Evolutionary conservation across 2,329 filamentous ascomycete species (phyloP), one percentile per base, ranked within the genome.

Genomic region (Aspergillus hiratsukae): DNA sequence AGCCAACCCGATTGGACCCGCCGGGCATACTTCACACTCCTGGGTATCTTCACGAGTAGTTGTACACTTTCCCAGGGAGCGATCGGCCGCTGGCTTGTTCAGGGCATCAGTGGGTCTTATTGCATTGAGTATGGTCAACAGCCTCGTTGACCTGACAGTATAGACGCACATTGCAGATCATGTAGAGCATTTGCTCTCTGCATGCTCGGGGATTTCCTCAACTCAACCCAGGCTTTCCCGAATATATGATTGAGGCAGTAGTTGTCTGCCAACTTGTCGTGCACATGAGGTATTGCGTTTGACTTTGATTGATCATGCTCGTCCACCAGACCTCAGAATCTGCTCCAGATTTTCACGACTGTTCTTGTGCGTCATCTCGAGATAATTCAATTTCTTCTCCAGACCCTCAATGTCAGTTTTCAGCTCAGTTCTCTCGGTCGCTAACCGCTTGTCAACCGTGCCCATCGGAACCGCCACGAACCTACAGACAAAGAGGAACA

Each of bases 321-420:
- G 68, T 17, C 76, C 76, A 21, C 78, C 79, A 52, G 82, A 76
- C 69, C 84, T 83, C 69, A 97, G 82, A 71, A 97, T 93, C 74
- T 91, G 88, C 72, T 96, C 88, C 64, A 97, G 88, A 69, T 96
- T 91, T 64, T 92, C 87, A 65, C 88, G 87, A 75, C 91, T 96
- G 70, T 97, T 99, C 79, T 95, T 91, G 72, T 91, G 89, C 51
- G 94, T 97, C 56, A 91, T 96, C 78, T 97, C 93, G 48, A 97
- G 81, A 70, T 97, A 97, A 66, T 93, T 85, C 66, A 97, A 80
- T 74, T 90, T 91, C 82, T 97, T 96, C 64, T 89, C 87, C 61
- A 97, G 77, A 61, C 87, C 88, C 43, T 88, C 82, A 59, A 96
- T 85, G 65, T 97, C 93, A 28, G 83, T 81, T 66, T 91, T 88